Evolutionary conservation across 768 basidiomycete species (phyloP), one percentile per base, ranked within the genome.

Genomic region (Sarcodon aspratus): DNA sequence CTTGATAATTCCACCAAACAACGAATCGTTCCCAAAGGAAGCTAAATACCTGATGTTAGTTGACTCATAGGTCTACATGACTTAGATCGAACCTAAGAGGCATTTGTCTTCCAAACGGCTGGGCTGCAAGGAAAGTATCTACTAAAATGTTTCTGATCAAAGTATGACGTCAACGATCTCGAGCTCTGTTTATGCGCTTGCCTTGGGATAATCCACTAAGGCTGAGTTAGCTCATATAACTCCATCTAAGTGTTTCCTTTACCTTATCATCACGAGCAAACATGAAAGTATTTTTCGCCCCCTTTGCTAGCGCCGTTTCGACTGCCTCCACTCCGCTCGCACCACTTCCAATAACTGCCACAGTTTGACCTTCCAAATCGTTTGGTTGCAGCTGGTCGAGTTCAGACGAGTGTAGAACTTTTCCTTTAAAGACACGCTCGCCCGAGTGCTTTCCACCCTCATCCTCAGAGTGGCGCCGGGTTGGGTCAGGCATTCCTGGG

Each of bases 81-180:
- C 15, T 44, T 31, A 44, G 27, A 11, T 53, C 56, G 31, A 32
- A 71, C 69, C 71, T 73, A 32, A 74, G 57, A 7, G 73, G 72
- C 69, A 75, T 76, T 55, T 78, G 64, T 7, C 70, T 62, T 5
- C 75, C 76, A 53, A 76, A 76, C 0, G 75, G 75, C 55, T 77
- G 75, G 31, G 68, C 64, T 2, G 74, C 65, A 38, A 78, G 64
- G 33, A 67, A 51, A 2, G 68, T 71, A 54, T 78, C 75, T 44
- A 79, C 53, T 44, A 75, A 38, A 6, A 72, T 66, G 49, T 77
- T 76, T 18, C 64, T 47, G 21, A 27, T 27, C 21, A 27, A 27
- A 27, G 21, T 5, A 27, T 2, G 52, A 33, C 45, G 31, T 33
- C n/a, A 13, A 27, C 6, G 5, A 12, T 18, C 34, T 6, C 31